phyloP scores from a whole-genome alignment of 2,329 filamentous ascomycete species.

The Claviceps cyperi region DNA sequence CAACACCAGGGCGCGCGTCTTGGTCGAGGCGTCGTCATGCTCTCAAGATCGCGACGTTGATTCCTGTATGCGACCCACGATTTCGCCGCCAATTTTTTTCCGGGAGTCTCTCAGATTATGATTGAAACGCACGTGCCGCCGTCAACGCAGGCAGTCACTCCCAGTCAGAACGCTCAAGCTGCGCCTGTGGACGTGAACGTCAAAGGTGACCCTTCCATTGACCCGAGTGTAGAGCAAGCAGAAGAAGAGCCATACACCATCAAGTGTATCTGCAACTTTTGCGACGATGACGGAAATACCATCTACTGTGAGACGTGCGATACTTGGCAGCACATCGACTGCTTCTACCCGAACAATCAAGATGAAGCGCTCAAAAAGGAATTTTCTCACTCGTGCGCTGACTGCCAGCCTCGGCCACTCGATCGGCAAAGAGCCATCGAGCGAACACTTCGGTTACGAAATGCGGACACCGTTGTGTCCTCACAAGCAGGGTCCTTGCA shows the following conservation, averaged over 20 bases:
- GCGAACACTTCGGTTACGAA: slow-evolving; percentile 46
- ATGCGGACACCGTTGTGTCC: slow-evolving; percentile 20
- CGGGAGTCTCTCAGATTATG: slow-evolving; percentile 43
- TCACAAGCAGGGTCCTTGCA: slow-evolving; percentile 33
- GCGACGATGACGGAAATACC: slow-evolving; percentile 93
- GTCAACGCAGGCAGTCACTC: slow-evolving; percentile 40
- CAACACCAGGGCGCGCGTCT: slow-evolving; percentile 22
- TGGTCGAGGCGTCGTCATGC: slow-evolving; percentile 42
- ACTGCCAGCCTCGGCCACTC: slow-evolving; percentile 67
- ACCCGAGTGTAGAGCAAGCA: slow-evolving; percentile 34
- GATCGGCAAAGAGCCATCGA: slow-evolving; percentile 64
- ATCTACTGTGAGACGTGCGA: slow-evolving; percentile 94
- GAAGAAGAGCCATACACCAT: slow-evolving; percentile 84
- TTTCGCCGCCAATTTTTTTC: slow-evolving; percentile 20
- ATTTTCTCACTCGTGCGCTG: slow-evolving; percentile 73
- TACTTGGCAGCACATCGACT: slow-evolving; percentile 96
- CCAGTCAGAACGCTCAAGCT: slow-evolving; percentile 35
- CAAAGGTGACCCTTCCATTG: slow-evolving; percentile 23
- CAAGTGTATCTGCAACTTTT: slow-evolving; percentile 91
- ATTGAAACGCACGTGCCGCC: slow-evolving; percentile 41
- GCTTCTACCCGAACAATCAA: slow-evolving; percentile 70
- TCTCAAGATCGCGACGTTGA: slow-evolving; percentile 38
- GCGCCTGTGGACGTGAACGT: slow-evolving; percentile 16
- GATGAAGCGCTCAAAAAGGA: slow-evolving; percentile 56
- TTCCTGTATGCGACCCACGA: slow-evolving; percentile 22